Evolutionary conservation across 1,284 basidiomycete species (phyloP).

Genomic region (Apiotrichum mycotoxinovorans): DNA sequence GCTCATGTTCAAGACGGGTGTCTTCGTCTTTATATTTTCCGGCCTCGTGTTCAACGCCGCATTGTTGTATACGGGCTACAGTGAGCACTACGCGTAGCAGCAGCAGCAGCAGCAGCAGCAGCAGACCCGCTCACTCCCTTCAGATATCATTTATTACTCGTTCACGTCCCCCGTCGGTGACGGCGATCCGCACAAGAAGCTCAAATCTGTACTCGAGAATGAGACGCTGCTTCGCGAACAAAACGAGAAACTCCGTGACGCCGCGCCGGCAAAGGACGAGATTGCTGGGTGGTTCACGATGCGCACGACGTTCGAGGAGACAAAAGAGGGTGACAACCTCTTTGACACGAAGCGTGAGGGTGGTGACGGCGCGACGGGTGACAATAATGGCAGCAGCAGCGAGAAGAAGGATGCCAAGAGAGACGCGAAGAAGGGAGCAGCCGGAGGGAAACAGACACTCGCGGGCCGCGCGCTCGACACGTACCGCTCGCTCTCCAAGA

Average conservation of each 20-base stretch:
- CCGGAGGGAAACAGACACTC: slow-evolving; percentile 56
- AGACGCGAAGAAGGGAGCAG: neutral
- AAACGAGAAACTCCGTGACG: slow-evolving; percentile 15
- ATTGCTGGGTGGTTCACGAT: slow-evolving; percentile 74
- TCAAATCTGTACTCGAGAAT: slow-evolving; percentile 36
- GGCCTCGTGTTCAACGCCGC: neutral
- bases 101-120: no score
- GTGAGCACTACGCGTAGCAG: neutral
- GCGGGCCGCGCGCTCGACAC: slow-evolving; percentile 11
- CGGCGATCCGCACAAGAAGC: slow-evolving; percentile 53
- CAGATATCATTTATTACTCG: slow-evolving; percentile 1
- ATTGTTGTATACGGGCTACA: neutral
- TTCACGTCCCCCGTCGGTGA: slow-evolving; percentile 60
- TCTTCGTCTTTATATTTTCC: neutral
- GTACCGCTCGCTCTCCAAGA: slow-evolving; percentile 50
- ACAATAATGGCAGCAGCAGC: neutral
- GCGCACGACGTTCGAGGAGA: slow-evolving; percentile 70
- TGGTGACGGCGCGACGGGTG: neutral
- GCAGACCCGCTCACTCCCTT: neutral
- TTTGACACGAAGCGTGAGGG: neutral
- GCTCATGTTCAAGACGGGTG: neutral
- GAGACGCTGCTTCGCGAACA: slow-evolving; percentile 10
- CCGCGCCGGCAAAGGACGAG: slow-evolving; percentile 9
- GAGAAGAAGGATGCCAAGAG: neutral
- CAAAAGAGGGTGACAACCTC: neutral